A percentile compares a stretch with the other conserved stretches of the same genome.
These are phyloP conservation scores for Yamadazyma kitorensis DNA, from an alignment of 805 yeast species.

Conservation along the genomic window DNA sequence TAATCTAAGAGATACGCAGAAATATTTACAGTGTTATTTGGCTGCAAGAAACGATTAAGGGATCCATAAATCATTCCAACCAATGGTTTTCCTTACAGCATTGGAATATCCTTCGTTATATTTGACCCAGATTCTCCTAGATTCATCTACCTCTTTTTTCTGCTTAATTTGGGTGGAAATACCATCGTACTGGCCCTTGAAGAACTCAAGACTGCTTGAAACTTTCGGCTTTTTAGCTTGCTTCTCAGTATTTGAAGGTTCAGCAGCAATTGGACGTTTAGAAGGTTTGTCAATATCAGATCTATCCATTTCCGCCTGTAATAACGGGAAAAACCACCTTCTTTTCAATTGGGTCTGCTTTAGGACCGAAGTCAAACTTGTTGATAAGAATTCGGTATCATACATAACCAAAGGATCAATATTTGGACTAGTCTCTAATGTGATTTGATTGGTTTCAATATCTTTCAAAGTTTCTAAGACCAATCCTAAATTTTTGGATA, in stretches of 20 bases:
- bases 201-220: slow-evolving; percentile 36
- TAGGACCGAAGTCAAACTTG: slow-evolving; percentile 10
- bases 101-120: slow-evolving; percentile 89
- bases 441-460: slow-evolving; percentile 25
- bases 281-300: slow-evolving; percentile 6
- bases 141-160: slow-evolving; percentile 34
- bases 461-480: slow-evolving; percentile 36
- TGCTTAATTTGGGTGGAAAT: slow-evolving; percentile 25
- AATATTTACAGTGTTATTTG: too few species aligned
- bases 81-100: slow-evolving; percentile 81
- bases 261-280: slow-evolving; percentile 1
- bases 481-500: slow-evolving; percentile 40
- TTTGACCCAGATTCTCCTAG: slow-evolving; percentile 67
- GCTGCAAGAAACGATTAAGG: not conserved
- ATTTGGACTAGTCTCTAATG: slow-evolving; percentile 31
- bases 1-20: too few species aligned
- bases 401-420: slow-evolving; percentile 32
- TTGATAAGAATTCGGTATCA: slow-evolving; percentile 18
- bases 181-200: slow-evolving; percentile 36
- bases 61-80: slow-evolving; percentile 69
- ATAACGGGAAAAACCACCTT: slow-evolving; percentile 34
- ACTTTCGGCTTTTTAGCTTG: slow-evolving; percentile 22
- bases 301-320: slow-evolving; percentile 32
- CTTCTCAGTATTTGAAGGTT: slow-evolving; percentile 7
- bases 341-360: slow-evolving; percentile 28